Evolutionary conservation across 2,329 filamentous ascomycete genomes (phyloP), one percentile per base, ranked within the genome.

Genomic region (Mycosphaerella arachidis): DNA sequence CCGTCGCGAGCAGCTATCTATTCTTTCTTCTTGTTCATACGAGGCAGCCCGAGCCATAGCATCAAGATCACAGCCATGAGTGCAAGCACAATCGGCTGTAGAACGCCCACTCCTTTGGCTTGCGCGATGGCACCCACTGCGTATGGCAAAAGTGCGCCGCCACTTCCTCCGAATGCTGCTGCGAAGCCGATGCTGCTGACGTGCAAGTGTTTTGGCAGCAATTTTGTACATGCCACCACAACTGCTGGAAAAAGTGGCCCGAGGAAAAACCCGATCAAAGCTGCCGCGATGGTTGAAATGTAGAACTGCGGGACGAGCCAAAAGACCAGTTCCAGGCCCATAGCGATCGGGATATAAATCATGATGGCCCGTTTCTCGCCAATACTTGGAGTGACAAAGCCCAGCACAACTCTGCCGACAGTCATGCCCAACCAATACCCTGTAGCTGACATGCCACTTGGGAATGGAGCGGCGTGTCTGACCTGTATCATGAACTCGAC

Each of bases 351-450:
- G 7, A 93, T 80, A 72, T 94, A 95, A 60, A 80, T 79, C 50
- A 75, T 69, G 56, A 82, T 79, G 35, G 79, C 75, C 40, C 79
- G 70, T 71, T 88, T 90, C 76, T 93, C 91, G 0, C 90, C 90
- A 18, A 91, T 77, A 2, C 81, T 78, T 1, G 87, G 86, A 1
- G 91, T 95, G 3, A 92, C 78, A 66, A 95, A 94, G 0, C 90
- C 90, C 16, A 95, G 75, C 0, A 86, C 72, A 2, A 94, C 77
- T 1, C 91, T 80, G 0, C 91, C 91, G 0, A 91, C 73, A 0
- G 90, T 92, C 63, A 95, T 81, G 0, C 91, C 91, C 48, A 91
- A 82, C 91, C 91, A 96, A 76, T 93, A 95, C 0, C 90, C 87
- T 0, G 90, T 93, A 0, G 86, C 87, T 0, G 85, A 86, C 76